Evolutionary conservation across 768 basidiomycete species (phyloP).

Genomic region (Polyporus arcularius): DNA sequence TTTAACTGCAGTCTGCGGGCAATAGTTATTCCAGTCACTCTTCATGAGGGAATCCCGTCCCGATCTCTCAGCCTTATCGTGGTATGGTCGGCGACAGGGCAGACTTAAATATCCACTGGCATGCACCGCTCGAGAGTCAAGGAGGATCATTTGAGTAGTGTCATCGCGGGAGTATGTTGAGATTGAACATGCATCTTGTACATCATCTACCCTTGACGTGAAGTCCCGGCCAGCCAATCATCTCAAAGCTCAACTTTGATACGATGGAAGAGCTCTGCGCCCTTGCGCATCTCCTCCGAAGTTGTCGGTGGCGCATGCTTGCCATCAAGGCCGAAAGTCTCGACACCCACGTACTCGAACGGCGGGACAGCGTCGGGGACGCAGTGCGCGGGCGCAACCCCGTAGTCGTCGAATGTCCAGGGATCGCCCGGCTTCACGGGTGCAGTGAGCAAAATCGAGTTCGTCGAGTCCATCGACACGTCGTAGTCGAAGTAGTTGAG

Average conservation of each 20-base stretch:
- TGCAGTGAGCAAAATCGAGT: slow-evolving; percentile 49
- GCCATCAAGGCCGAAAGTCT: slow-evolving; percentile 38
- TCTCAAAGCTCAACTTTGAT: slow-evolving; percentile 28
- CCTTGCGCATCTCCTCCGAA: slow-evolving; percentile 42
- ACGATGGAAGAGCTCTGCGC: slow-evolving; percentile 35
- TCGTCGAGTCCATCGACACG: slow-evolving; percentile 56
- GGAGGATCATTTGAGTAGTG: too few species aligned
- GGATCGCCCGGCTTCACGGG: slow-evolving; percentile 39
- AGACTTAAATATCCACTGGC: too few species aligned
- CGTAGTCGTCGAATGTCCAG: slow-evolving; percentile 53
- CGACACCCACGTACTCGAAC: slow-evolving; percentile 41
- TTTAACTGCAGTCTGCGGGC: too few species aligned
- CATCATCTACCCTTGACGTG: background rate
- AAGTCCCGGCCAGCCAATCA: background rate
- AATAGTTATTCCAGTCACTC: too few species aligned
- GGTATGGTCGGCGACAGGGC: too few species aligned
- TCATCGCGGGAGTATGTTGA: too few species aligned
- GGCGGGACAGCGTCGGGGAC: slow-evolving; percentile 38
- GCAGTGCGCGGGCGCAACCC: slow-evolving; percentile 46
- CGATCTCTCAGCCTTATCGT: too few species aligned
- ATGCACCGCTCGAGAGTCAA: too few species aligned
- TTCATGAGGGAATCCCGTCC: too few species aligned
- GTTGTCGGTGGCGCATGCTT: slow-evolving; percentile 29
- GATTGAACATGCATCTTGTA: background rate
- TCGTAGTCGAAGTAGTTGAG: slow-evolving; percentile 69